These are phyloP conservation scores for Penicillium ucsense DNA, from an alignment of 495 filamentous ascomycete species.

Conservation along the genomic window DNA sequence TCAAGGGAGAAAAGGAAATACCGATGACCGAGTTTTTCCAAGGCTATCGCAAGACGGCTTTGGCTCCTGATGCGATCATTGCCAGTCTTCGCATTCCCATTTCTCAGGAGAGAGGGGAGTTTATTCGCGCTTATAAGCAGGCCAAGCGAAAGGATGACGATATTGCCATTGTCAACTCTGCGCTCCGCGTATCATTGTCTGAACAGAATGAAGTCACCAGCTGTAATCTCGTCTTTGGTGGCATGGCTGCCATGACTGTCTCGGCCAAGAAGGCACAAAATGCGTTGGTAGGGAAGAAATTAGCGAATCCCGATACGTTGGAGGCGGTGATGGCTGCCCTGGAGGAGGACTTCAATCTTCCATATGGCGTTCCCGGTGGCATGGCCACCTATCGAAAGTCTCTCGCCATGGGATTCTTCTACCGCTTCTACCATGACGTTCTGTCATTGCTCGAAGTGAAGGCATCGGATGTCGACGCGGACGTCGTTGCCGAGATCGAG, in stretches of 20 bases:
- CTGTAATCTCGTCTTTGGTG: slow-evolving; percentile 76
- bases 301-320: slow-evolving; percentile 68
- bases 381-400: slow-evolving; percentile 96
- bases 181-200: slow-evolving; percentile 60
- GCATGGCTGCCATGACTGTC: slow-evolving; percentile 81
- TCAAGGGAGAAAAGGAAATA: slow-evolving; percentile 61
- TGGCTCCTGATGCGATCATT: slow-evolving; percentile 76
- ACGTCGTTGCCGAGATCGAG: slow-evolving; percentile 50
- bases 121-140: slow-evolving; percentile 73
- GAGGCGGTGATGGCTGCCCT: slow-evolving; percentile 82
- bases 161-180: slow-evolving; percentile 89
- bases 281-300: slow-evolving; percentile 66
- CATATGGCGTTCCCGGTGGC: slow-evolving; percentile 81
- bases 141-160: slow-evolving; percentile 95
- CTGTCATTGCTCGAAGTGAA: slow-evolving; percentile 41
- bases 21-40: slow-evolving; percentile 92
- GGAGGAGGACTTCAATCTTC: slow-evolving; percentile 75
- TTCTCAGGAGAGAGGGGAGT: slow-evolving; percentile 45
- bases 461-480: slow-evolving; percentile 34
- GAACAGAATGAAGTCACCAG: slow-evolving; percentile 55
- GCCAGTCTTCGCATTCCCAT: slow-evolving; percentile 75
- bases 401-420: slow-evolving; percentile 80
- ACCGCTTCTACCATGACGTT: slow-evolving; percentile 75
- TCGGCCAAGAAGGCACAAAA: slow-evolving; percentile 65
- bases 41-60: slow-evolving; percentile 76